Percentiles rank a stretch among this genome's conserved stretches.
These are phyloP conservation scores for Crassisporium funariophilum DNA, from an alignment of 768 basidiomycete species.

Conservation along the genomic window DNA sequence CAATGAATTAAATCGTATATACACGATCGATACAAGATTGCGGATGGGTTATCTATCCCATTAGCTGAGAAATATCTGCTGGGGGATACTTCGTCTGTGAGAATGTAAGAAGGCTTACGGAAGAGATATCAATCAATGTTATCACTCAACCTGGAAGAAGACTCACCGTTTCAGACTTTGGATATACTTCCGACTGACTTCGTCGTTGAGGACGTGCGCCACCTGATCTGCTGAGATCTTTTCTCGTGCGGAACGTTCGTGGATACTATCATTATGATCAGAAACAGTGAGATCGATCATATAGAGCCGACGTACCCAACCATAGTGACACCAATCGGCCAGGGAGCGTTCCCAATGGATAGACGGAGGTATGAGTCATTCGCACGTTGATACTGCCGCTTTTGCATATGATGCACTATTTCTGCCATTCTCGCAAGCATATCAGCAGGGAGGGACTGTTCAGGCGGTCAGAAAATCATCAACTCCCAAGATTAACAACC, in stretches of 20 bases:
- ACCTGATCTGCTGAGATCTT: conserved; percentile 98
- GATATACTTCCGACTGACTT: conserved; percentile 98
- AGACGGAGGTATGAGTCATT: conserved; percentile 97
- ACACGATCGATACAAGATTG: background rate
- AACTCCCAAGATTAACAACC: conserved; percentile 28
- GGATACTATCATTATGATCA: conserved; percentile 62
- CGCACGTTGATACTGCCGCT: conserved; percentile 90
- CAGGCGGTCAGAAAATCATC: conserved; percentile 1
- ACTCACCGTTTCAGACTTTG: conserved; percentile 92
- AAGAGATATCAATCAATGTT: background rate
- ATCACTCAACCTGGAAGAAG: background rate
- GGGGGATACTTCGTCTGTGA: conserved; percentile 97
- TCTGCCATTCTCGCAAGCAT: conserved; percentile 87
- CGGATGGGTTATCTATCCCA: conserved; percentile 74
- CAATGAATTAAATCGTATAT: background rate
- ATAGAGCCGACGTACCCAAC: conserved; percentile 73
- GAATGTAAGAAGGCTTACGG: conserved; percentile 82
- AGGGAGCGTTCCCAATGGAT: conserved; percentile 97
- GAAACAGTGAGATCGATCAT: background rate
- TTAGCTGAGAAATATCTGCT: conserved; percentile 86
- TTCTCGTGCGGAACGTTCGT: conserved; percentile 96
- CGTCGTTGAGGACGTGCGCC: conserved; percentile 97
- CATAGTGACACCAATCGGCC: conserved; percentile 99
- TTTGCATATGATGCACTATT: conserved; percentile 96
- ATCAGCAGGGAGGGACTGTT: conserved; percentile 76